Conservation (phyloP, 208 protist genomes). For the Wallacemonas sp. region DNA sequence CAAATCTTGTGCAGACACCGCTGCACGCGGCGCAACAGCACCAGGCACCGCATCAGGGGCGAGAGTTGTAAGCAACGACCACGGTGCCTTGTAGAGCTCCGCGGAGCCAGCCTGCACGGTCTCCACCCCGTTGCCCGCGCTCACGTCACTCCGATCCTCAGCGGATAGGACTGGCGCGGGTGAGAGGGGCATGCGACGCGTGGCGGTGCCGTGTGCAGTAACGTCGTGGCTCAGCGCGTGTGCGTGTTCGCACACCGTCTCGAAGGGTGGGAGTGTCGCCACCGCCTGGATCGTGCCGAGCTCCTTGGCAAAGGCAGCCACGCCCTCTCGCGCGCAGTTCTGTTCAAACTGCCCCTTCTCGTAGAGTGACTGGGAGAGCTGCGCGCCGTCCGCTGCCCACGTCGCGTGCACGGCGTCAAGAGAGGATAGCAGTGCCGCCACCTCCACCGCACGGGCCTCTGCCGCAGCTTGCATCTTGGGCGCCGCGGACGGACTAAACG, state of each 20-base stretch:
- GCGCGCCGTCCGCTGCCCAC: background rate
- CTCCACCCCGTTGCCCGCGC: background rate
- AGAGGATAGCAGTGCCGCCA: background rate
- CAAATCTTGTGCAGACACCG: background rate
- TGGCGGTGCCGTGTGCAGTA: background rate
- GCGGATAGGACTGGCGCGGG: background rate
- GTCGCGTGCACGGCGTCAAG: conserved; percentile 6
- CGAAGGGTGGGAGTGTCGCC: conserved; percentile 1
- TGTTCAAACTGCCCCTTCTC: conserved; percentile 14
- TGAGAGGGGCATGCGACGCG: background rate
- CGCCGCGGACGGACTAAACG: conserved; percentile 8
- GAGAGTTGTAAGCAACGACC: background rate
- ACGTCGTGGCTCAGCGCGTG: background rate
- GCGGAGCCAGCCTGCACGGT: background rate
- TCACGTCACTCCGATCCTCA: background rate
- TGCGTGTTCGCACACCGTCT: background rate
- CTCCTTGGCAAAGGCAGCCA: conserved; percentile 20
- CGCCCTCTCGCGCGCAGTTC: conserved; percentile 2
- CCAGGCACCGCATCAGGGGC: background rate
- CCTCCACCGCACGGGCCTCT: conserved; percentile 6
- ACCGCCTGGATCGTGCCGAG: conserved; percentile 20
- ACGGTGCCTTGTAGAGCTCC: background rate
- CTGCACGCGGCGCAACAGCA: background rate
- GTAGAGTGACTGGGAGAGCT: conserved; percentile 5
- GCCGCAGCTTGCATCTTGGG: background rate